Base-by-base conservation (phyloP, 2,329 filamentous ascomycete species). In the Dothistroma pini region DNA sequence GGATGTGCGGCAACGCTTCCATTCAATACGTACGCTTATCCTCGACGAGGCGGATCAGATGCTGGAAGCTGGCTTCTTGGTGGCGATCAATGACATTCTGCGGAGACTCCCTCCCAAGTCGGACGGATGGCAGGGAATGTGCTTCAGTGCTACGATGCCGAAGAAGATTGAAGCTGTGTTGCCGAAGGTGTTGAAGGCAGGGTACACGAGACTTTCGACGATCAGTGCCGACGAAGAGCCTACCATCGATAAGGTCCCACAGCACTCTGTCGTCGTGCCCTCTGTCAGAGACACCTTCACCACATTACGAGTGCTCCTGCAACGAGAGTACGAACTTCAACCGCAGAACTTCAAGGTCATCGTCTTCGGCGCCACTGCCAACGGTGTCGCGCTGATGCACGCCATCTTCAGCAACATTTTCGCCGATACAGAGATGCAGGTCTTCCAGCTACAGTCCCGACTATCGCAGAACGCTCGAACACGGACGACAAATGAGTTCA, bases 41-140 rank as follows among this genome's bases (percentile, higher is more conserved):
- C 71, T 79, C 2, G 77, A 80, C 38, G 95, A 99, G 73, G 95
- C 95, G 0, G 95, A 99, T 72, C 93, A 97, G 77, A 88, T 97
- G 82, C 75, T 84, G 21, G 78, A 84, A 47, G 72, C 79, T 56
- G 83, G 83, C 25, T 85, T 85, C 65, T 74, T 83, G 29, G 77
- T 78, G 11, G 81, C 80, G 22, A 78, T 85, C 58, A 80, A 79
- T 66, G 75, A 79, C 54, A 83, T 85, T 35, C 75, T 84, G 32
- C 74, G 72, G 22, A 75, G 76, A 35, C 77, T 85, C 50, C 83
- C 83, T 10, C 74, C 78, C 7, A 84, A 84, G 75, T 75, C 72
- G 11, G 67, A 64, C 7, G 79, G 78, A 56, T 79, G 78, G 77
- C 78, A 80, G 63, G 81, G 80, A 57, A 80, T 80, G 77, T 79